Conservation (phyloP, 1,284 basidiomycete genomes). For the Leccinum fallax region DNA sequence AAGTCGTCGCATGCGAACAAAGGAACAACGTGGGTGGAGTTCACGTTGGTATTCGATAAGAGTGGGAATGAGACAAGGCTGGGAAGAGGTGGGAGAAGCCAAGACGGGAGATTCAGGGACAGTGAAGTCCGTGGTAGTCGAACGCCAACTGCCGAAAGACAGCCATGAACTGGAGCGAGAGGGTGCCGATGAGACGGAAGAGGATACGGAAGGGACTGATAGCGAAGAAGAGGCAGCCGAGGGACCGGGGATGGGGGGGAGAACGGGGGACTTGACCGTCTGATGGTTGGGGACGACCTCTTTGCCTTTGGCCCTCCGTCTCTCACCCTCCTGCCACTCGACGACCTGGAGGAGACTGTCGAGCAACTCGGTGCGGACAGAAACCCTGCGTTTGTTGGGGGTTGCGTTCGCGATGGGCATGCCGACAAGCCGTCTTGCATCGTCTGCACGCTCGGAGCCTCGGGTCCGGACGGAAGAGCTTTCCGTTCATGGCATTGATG, state of each 20-base stretch:
- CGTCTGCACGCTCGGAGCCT: conserved; percentile 37
- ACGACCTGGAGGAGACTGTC: conserved; percentile 49
- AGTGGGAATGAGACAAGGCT: conserved; percentile 30
- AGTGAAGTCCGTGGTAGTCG: conserved; percentile 45
- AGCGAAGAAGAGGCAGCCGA: conserved; percentile 31
- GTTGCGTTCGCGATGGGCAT: conserved; percentile 21
- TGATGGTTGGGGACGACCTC: conserved; percentile 20
- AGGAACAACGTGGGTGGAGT: conserved; percentile 27
- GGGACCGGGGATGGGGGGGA: conserved; percentile 37
- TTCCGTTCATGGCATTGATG: conserved; percentile 58
- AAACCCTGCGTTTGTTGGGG: conserved; percentile 25
- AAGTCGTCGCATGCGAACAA: conserved; percentile 23
- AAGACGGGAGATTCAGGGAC: conserved; percentile 35
- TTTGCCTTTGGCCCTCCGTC: conserved; percentile 40
- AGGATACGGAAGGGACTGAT: conserved; percentile 33
- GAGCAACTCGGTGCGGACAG: conserved; percentile 44
- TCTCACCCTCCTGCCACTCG: conserved; percentile 42
- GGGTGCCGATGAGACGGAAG: conserved; percentile 33
- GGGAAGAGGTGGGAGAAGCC: conserved; percentile 33
- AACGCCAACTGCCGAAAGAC: conserved; percentile 51
- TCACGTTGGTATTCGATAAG: conserved; percentile 28
- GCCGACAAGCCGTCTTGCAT: conserved; percentile 30
- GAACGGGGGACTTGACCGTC: conserved; percentile 23
- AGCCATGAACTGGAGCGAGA: conserved; percentile 58
- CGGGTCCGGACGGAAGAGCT: conserved; percentile 52